Conservation (phyloP, 2,329 filamentous ascomycete genomes). For the Bipolaris zeicola region DNA sequence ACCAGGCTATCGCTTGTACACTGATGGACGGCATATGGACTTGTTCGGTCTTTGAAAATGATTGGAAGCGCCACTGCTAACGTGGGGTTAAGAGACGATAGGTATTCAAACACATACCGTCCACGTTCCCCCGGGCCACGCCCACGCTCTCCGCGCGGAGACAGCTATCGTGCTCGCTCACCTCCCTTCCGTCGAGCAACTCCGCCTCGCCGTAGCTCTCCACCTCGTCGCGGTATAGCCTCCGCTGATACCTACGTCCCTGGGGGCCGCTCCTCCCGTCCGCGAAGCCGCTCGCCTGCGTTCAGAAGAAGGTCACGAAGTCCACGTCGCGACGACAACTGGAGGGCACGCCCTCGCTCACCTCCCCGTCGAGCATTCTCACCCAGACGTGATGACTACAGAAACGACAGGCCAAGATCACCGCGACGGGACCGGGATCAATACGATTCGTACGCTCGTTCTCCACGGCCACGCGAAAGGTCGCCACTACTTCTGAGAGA, state of each 20-base stretch:
- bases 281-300: slow-evolving; percentile 47
- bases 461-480: slow-evolving; percentile 51
- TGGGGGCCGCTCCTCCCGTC: slow-evolving; percentile 41
- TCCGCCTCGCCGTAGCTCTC: slow-evolving; percentile 25
- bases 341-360: slow-evolving; percentile 55
- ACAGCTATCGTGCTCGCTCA: slow-evolving; percentile 43
- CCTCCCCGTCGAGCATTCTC: slow-evolving; percentile 54
- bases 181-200: slow-evolving; percentile 11
- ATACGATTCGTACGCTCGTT: slow-evolving; percentile 49
- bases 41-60: not conserved
- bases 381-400: slow-evolving; percentile 43
- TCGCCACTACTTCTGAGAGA: slow-evolving; percentile 51
- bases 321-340: slow-evolving; percentile 50
- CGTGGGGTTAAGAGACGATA: slow-evolving; percentile 39
- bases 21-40: not conserved
- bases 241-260: slow-evolving; percentile 52
- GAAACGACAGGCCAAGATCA: slow-evolving; percentile 48
- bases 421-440: slow-evolving; percentile 49
- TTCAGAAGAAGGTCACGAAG: slow-evolving; percentile 50
- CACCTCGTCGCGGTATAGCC: slow-evolving; percentile 42
- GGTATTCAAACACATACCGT: slow-evolving; percentile 47
- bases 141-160: slow-evolving; percentile 38
- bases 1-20: slow-evolving; percentile 20
- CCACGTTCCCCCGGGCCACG: slow-evolving; percentile 44
- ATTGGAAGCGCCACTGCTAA: slow-evolving; percentile 17